Percentiles rank a stretch among this genome's conserved stretches.
phyloP scores from a whole-genome alignment of 2,329 filamentous ascomycete species.

The Alternaria rosae region DNA sequence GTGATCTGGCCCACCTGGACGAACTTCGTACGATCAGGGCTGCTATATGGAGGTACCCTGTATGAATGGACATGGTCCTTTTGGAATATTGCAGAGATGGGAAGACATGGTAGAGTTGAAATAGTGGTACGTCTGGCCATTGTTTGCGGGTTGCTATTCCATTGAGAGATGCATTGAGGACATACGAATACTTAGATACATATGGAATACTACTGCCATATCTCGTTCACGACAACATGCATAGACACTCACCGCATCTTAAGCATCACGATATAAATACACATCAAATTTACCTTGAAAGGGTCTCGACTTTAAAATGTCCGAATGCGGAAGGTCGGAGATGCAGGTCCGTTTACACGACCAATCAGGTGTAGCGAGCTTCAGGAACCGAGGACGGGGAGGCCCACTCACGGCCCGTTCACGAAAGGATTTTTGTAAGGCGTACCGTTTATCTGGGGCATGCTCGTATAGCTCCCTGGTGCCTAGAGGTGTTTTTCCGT shows the following conservation, averaged over 20 bases:
- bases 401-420: not conserved
- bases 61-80: not conserved
- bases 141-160: not conserved
- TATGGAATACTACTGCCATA: not conserved
- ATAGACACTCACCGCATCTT: not conserved
- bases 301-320: not conserved
- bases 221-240: not conserved
- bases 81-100: not conserved
- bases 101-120: not conserved
- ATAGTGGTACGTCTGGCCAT: not conserved
- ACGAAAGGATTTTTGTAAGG: slow-evolving; percentile 10
- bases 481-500: slow-evolving; percentile 5
- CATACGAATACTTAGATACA: not conserved
- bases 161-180: not conserved
- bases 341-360: not conserved
- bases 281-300: not conserved
- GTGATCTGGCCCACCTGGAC: not conserved
- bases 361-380: not conserved
- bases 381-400: not conserved
- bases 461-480: slow-evolving; percentile 13
- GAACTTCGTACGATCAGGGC: not conserved
- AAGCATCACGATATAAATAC: not conserved
- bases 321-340: not conserved
- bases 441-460: slow-evolving; percentile 14
- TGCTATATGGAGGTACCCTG: not conserved